These are phyloP conservation scores for slime mould (Dictyostelium discoideum) DNA, from an alignment of 78 protist genomes.

Conservation along the genomic window DNA sequence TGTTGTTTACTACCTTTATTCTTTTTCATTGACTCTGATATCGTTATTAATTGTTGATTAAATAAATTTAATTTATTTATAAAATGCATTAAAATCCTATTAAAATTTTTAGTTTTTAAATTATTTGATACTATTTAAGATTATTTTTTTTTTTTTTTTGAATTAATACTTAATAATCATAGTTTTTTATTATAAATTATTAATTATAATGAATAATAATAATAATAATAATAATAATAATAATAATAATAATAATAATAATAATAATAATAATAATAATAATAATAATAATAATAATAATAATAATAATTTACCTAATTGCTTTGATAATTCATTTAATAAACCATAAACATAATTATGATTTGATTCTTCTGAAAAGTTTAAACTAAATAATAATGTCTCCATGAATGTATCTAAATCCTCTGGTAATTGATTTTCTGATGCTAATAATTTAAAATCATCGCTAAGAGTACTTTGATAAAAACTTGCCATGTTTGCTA, in stretches of 20 bases:
- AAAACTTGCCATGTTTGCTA: constrained; percentile 11
- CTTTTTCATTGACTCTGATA: constrained; percentile 1
- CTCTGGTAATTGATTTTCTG: constrained; percentile 26
- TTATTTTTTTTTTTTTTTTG: too few species aligned
- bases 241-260: too few species aligned
- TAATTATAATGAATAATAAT: too few species aligned
- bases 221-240: too few species aligned
- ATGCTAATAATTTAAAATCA: constrained; percentile 33
- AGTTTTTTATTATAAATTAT: too few species aligned
- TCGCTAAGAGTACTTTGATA: neutral
- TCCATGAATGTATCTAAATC: constrained; percentile 68
- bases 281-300: too few species aligned
- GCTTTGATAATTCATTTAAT: constrained; percentile 39
- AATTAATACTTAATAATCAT: too few species aligned
- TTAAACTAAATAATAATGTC: constrained; percentile 34
- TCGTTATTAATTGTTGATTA: constrained; percentile 1
- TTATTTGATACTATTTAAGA: constrained; percentile 35
- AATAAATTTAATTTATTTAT: constrained; percentile 43
- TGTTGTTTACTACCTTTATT: neutral
- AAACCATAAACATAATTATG: constrained; percentile 22
- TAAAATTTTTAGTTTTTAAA: constrained; percentile 46
- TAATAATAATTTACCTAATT: constrained; percentile 38
- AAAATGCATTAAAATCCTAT: constrained; percentile 50
- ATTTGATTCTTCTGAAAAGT: constrained; percentile 69
- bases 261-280: too few species aligned